Evolutionary conservation across 257 asterid species (phyloP).

Genomic region (Solanum sitiens): DNA sequence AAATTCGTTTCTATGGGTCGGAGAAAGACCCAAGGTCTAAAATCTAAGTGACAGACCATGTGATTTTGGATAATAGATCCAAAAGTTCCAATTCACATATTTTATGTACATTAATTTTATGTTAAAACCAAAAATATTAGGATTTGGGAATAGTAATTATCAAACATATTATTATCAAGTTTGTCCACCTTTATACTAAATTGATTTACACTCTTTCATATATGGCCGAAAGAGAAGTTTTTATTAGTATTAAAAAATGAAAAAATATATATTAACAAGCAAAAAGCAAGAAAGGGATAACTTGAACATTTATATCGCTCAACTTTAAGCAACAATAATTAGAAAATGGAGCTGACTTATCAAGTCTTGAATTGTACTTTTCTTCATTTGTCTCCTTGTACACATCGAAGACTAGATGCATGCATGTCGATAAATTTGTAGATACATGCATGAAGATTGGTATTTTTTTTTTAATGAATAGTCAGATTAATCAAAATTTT

Average conservation of each 20-base stretch:
- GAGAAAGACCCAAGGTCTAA: neutral
- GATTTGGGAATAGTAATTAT: neutral
- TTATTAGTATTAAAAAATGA: neutral
- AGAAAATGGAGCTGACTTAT: neutral
- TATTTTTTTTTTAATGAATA: neutral
- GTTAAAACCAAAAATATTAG: neutral
- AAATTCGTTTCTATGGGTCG: neutral
- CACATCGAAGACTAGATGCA: neutral
- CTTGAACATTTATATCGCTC: neutral
- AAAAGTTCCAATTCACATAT: neutral
- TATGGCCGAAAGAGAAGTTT: neutral
- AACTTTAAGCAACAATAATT: neutral
- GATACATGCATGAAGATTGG: neutral
- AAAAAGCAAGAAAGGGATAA: neutral
- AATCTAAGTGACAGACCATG: neutral
- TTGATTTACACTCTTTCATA: neutral
- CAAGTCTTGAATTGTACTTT: neutral
- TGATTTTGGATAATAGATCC: neutral
- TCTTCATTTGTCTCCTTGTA: neutral
- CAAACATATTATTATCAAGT: neutral
- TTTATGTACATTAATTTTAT: neutral
- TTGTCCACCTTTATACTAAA: neutral
- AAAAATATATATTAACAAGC: neutral
- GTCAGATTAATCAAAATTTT: neutral
- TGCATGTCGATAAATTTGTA: neutral